Base-by-base conservation (phyloP, 352 stramenopile species). In the Pilasporangium apinafurcum region DNA sequence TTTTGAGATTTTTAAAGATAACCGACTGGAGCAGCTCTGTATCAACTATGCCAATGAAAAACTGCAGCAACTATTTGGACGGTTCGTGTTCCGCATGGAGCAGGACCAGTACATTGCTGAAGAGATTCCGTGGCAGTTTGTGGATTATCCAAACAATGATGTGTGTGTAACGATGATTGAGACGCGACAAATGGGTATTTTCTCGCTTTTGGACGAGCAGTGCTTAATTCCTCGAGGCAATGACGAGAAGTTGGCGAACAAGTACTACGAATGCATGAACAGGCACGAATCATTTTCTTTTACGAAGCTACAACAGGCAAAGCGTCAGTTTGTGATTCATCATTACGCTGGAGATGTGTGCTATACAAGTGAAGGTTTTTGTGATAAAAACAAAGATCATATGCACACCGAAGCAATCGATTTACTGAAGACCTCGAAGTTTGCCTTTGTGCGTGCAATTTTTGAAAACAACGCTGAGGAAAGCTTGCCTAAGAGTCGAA, bases 11-110 rank as follows among this genome's bases (percentile, higher is more conserved):
- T 95, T 96, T 35, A 59, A 88, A 37, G 55, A 85, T 34, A 98
- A 98, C 50, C 92, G 77, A 17, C 87, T 98, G 1, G 83, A 94
- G 52, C 82, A 94, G 27, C 54, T 94, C 21, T 94, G 82, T 41
- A 94, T 94, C 56, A 94, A 94, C 49, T 94, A 85, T 52, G 81
- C 78, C 13, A 94, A 94, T 51, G 83, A 94, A 44, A 94, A 91
- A 48, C 65, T 94, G 10, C 83, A 94, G 53, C 83, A 92, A 44
- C 54, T 92, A 12, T 94, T 94, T 30, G 77, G 67, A 1, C 52
- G 62, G 9, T 91, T 90, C 29, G 78, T 93, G 12, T 91, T 93
- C 55, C 77, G 76, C 26, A 89, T 87, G 67, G 82, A 95, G 53
- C 80, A 95, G 44, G 64, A 92, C 6, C 59, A 92, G 41, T 89